Evolutionary conservation across 176 grass and related monocot species (phyloP).

Genomic region (Oryza glumipatula): DNA sequence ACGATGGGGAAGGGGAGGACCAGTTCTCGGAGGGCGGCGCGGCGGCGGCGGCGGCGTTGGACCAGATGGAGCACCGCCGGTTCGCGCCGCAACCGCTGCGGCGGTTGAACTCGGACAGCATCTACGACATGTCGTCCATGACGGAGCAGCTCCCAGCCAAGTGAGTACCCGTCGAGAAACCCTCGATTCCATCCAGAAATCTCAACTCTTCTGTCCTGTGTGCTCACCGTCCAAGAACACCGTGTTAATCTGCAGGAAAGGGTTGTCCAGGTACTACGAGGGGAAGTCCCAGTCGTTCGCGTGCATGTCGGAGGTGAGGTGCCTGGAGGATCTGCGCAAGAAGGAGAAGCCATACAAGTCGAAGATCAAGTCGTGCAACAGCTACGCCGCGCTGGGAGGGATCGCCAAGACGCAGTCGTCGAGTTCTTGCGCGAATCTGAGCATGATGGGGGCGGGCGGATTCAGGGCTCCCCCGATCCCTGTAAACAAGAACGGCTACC

Average conservation of each 20-base stretch:
- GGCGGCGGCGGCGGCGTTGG: background rate
- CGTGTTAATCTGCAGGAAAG: slow-evolving; percentile 52
- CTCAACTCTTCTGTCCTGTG: background rate
- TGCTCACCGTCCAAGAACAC: slow-evolving; percentile 10
- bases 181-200: background rate
- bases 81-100: slow-evolving; percentile 41
- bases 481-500: slow-evolving; percentile 42
- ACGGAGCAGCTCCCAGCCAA: slow-evolving; percentile 61
- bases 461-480: slow-evolving; percentile 52
- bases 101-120: slow-evolving; percentile 54
- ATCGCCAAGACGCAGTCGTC: slow-evolving; percentile 35
- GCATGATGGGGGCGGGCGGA: slow-evolving; percentile 30
- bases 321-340: slow-evolving; percentile 76
- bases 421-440: slow-evolving; percentile 51
- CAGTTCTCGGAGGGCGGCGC: slow-evolving; percentile 36
- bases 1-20: slow-evolving; percentile 29
- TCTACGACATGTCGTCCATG: slow-evolving; percentile 70
- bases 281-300: slow-evolving; percentile 88
- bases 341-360: slow-evolving; percentile 58
- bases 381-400: slow-evolving; percentile 49
- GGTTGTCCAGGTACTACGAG: slow-evolving; percentile 74
- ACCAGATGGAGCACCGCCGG: slow-evolving; percentile 1
- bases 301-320: slow-evolving; percentile 66
- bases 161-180: slow-evolving; percentile 40
- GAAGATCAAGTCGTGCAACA: slow-evolving; percentile 69